Base-by-base conservation (phyloP, 768 basidiomycete genomes). In the Tephrocybe sp. region DNA sequence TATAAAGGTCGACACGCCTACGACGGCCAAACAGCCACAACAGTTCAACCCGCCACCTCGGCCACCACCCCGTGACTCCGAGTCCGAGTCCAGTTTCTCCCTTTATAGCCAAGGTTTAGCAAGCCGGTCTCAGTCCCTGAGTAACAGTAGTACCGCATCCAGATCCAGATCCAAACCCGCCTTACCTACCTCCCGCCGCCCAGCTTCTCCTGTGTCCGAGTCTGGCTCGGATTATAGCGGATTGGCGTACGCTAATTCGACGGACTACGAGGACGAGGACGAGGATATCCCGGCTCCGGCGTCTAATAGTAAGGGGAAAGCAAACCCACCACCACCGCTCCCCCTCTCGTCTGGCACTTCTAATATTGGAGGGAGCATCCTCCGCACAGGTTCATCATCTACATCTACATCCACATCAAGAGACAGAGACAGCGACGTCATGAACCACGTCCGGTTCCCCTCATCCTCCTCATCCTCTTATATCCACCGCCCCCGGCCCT, bases 211-310 rank as follows among this genome's bases (percentile, higher is more conserved):
- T 6, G 66, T 67, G 7, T 69, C 74, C 26, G 67, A 66, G 23
- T 74, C 75, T 2, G 73, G 61, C 14, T 76, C 75, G 3, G 77
- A 80, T 50, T 72, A 72, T 38, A 60, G 64, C 22, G 75, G 77
- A 13, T 66, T 80, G 17, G 78, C 78, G 2, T 82, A 82, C 54
- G 78, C 76, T 3, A 72, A 76, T 48, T 74, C 74, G 14, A 72
- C 73, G 6, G 77, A 76, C 39, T 61, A 73, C 48, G 77, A 77
- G 40, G 70, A 70, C 17, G 67, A 69, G 17, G 64, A 7, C 26
- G 26, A 61, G 17, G 67, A 65, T n/a, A n/a, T n/a, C n/a, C n/a
- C n/a, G n/a, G n/a, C n/a, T n/a, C n/a, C n/a, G n/a, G 16, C 64
- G 36, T 30, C 36, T 63, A 19, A 57, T 62, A 22, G 40, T 22